Base-by-base conservation (phyloP, 2,329 filamentous ascomycete genomes). In the Trichoderma simmonsii region DNA sequence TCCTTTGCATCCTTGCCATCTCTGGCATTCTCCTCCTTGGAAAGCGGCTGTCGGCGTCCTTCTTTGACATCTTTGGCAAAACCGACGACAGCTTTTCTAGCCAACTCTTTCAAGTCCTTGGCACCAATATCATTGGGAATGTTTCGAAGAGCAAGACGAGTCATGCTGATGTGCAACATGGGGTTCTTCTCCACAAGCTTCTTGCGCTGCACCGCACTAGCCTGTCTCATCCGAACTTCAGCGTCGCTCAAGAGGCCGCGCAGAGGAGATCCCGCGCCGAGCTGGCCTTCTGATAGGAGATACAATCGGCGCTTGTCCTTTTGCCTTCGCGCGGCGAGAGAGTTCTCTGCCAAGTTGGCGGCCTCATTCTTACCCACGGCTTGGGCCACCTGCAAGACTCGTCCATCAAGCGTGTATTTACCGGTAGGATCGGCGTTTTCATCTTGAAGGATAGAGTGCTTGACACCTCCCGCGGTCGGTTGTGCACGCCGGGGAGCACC, bases 301-400 rank as follows among this genome's bases (percentile, higher is more conserved):
- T 94, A 99, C 1, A 99, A 88, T 56, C 92, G 91, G 60, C 96
- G 90, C 86, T 97, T 98, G 82, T 99, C 96, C 79, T 92, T 93
- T 78, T 97, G 92, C 36, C 86, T 85, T 65, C 85, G 90, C 74
- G 85, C 85, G 66, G 85, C 84, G 48, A 90, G 89, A 64, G 91
- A 89, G 64, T 90, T 90, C 66, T 92, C 91, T 6, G 92, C 90
- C 30, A 98, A 87, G 67, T 90, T 90, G 54, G 86, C 86, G 1
- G 96, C 96, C 81, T 97, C 91, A 64, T 89, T 88, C 80, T 93
- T 94, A 82, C 91, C 92, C 12, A 99, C 95, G 7, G 96, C 96
- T 71, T 91, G 91, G 3, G 93, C 89, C 28, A 99, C 86, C 76
- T 95, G 92, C 7, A 99, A 86, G 18, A 98, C 89, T 73, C 96